A percentile compares a stretch with the other conserved stretches of the same genome.
Conservation (phyloP, 768 basidiomycete genomes). For the Lyophyllum semitale region DNA sequence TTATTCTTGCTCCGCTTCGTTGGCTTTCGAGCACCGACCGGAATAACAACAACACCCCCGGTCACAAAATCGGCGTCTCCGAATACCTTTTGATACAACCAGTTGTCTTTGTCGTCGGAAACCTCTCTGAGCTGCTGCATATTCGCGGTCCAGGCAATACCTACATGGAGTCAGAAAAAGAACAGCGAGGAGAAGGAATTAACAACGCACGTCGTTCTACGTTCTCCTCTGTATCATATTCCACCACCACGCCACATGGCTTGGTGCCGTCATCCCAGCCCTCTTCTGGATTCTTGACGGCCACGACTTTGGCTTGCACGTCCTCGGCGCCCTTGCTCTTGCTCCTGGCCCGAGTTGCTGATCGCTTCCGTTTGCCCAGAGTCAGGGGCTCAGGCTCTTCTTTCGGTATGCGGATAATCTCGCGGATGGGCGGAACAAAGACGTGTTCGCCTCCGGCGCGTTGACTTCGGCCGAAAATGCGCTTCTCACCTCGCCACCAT, state of each 20-base stretch:
- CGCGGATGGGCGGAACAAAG: conserved; percentile 64
- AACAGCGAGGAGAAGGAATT: not conserved
- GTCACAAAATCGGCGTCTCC: conserved; percentile 92
- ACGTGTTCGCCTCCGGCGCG: conserved; percentile 41
- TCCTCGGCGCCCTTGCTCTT: conserved; percentile 61
- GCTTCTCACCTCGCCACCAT: conserved; percentile 91
- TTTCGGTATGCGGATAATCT: conserved; percentile 54
- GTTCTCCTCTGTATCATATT: conserved; percentile 63
- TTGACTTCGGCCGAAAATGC: conserved; percentile 69
- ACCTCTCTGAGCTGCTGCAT: conserved; percentile 2
- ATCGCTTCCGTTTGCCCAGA: conserved; percentile 38
- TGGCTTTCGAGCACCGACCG: conserved; percentile 75
- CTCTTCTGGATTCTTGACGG: conserved; percentile 55
- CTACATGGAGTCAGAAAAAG: conserved; percentile 10
- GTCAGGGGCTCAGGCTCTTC: conserved; percentile 34
- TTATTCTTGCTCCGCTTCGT: conserved; percentile 92
- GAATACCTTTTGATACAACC: conserved; percentile 91
- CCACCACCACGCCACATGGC: conserved; percentile 66
- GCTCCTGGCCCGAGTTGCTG: conserved; percentile 48
- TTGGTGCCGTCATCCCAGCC: conserved; percentile 88
- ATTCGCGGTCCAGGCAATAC: conserved; percentile 32
- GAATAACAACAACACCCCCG: conserved; percentile 85
- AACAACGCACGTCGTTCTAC: conserved; percentile 67
- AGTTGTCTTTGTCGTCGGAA: conserved; percentile 38
- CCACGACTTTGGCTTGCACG: conserved; percentile 21